Evolutionary conservation across 257 asterid genomes (phyloP), one percentile per base, ranked within the genome.

Genomic region (Plantago elongata): DNA sequence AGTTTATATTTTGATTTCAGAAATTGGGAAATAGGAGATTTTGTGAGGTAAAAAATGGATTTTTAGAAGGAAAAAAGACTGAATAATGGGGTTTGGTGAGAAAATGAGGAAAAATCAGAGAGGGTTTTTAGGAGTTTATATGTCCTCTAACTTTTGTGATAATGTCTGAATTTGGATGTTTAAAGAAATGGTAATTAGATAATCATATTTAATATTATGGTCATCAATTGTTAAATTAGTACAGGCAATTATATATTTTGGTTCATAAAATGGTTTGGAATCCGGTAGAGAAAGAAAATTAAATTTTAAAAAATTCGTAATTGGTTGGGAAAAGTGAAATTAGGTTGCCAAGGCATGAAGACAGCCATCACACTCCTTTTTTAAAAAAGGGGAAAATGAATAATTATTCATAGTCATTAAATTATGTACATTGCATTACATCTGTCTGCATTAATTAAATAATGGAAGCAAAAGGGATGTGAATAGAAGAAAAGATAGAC

Each of bases 281-380:
- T 83, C 92, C 96, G 95, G 83, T 71, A 60, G 67, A 77, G 69
- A 77, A 66, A 34, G 54, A 58, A 54, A 27, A 30, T 42, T 30
- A 34, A 16, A 51, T 62, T 60, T 70, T 48, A 72, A 61, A 51
- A 71, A 77, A 71, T 82, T 81, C 77, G 40, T 34, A 34, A 34
- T 34, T 81, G 62, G 95, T 81, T 86, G 92, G 97, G 89, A 85
- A 90, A 85, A 81, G 97, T 84, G 93, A 84, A 84, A 87, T 90
- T 87, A 84, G 96, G 96, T 87, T 84, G 95, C 80, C 90, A 81
- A 78, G 83, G 84, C 90, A 81, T 75, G 86, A 81, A 81, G 85
- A 85, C 86, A 80, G 70, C 96, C 78, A 73, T 75, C 67, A 70
- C 75, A 78, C 64, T 68, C 78, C 70, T 74, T 81, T 62, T 60